A percentile compares a stretch with the other conserved stretches of the same genome.
These are phyloP conservation scores for Atkinsonella texensis DNA, from an alignment of 2,329 filamentous ascomycete genomes.

Conservation along the genomic window DNA sequence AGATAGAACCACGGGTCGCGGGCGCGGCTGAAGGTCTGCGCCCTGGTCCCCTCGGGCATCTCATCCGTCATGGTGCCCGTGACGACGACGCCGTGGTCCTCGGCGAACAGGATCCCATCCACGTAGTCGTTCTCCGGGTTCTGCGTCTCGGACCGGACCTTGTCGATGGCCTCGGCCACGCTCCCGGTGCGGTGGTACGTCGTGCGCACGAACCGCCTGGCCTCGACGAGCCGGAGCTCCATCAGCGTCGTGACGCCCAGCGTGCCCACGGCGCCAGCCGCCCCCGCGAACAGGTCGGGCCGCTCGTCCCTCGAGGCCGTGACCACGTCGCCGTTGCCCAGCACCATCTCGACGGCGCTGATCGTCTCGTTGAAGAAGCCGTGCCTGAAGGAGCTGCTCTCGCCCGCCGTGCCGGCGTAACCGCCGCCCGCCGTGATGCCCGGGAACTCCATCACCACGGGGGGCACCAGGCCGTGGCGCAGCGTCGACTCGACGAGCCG, in stretches of 20 bases:
- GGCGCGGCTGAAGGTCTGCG: constrained; percentile 45
- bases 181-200: constrained; percentile 45
- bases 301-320: constrained; percentile 31
- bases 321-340: constrained; percentile 53
- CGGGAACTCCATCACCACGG: constrained; percentile 66
- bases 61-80: constrained; percentile 50
- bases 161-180: constrained; percentile 33
- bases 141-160: constrained; percentile 35
- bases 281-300: constrained; percentile 51
- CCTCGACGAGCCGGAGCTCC: constrained; percentile 50
- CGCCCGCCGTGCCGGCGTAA: constrained; percentile 58
- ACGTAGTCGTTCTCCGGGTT: constrained; percentile 51
- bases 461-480: constrained; percentile 52
- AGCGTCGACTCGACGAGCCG: constrained; percentile 53
- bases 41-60: constrained; percentile 22
- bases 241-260: constrained; percentile 56
- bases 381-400: constrained; percentile 57
- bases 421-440: constrained; percentile 64
- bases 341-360: constrained; percentile 53
- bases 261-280: constrained; percentile 56
- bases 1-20: constrained; percentile 69
- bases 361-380: constrained; percentile 61
- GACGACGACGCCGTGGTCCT: constrained; percentile 52
- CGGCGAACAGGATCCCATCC: constrained; percentile 57
- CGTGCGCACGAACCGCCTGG: constrained; percentile 48